Percentiles rank a stretch among this genome's conserved stretches.
Evolutionary conservation across 2,329 filamentous ascomycete species (phyloP).

Genomic region (Huntiella savannae): DNA sequence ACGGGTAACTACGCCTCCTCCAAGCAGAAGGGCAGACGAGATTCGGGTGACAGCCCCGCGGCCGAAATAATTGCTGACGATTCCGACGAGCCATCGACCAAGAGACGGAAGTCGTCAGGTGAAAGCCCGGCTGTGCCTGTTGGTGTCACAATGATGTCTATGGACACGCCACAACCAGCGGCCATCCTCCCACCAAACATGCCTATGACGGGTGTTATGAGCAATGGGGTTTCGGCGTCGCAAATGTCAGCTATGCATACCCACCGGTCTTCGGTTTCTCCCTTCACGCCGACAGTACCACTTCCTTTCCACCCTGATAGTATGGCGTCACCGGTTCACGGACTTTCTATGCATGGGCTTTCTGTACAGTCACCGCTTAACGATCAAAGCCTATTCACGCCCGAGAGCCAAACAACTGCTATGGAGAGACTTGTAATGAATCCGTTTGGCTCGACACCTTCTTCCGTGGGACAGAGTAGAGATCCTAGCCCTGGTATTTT

Average conservation of each 20-base stretch:
- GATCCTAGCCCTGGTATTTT: slow-evolving; percentile 46
- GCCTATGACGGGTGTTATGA: neutral
- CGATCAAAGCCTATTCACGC: slow-evolving; percentile 22
- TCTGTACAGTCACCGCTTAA: slow-evolving; percentile 19
- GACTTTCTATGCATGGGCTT: slow-evolving; percentile 10
- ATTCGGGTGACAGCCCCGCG: slow-evolving; percentile 9
- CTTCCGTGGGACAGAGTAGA: slow-evolving; percentile 55
- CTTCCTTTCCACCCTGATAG: slow-evolving; percentile 26
- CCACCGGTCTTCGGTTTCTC: slow-evolving; percentile 24
- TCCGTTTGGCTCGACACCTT: slow-evolving; percentile 51
- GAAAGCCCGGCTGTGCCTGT: slow-evolving; percentile 54
- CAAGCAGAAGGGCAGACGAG: slow-evolving; percentile 1
- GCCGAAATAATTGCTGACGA: slow-evolving; percentile 5
- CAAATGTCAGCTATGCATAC: slow-evolving; percentile 18
- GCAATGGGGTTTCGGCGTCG: slow-evolving; percentile 18
- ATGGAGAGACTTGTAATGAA: slow-evolving; percentile 45
- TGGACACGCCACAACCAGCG: slow-evolving; percentile 35
- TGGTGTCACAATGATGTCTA: slow-evolving; percentile 61
- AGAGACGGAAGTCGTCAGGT: slow-evolving; percentile 53
- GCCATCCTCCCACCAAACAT: neutral
- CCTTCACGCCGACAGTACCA: slow-evolving; percentile 30
- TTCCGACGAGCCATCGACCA: slow-evolving; percentile 35
- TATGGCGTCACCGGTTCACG: slow-evolving; percentile 19
- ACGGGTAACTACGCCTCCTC: neutral
- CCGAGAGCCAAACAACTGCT: slow-evolving; percentile 3